Percentiles rank a stretch among this genome's conserved stretches.
Conservation (phyloP, 495 filamentous ascomycete genomes). For the Hypomontagnella monticulosa region DNA sequence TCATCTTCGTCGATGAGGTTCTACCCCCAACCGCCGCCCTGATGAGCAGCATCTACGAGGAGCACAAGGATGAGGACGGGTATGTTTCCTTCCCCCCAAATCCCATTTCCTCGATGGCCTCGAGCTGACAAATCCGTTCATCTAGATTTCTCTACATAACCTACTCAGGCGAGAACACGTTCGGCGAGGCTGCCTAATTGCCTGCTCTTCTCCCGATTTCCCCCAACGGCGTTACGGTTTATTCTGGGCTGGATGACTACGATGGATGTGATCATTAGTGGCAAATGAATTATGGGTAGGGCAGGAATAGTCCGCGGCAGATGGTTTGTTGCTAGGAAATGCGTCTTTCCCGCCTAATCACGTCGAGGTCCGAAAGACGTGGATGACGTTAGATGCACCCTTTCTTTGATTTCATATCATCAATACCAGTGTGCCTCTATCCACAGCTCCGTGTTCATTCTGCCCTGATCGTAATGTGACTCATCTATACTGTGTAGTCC, state of each 20-base stretch:
- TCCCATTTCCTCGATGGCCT: neutral
- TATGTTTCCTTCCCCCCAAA: slow-evolving; percentile 45
- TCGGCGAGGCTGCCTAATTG: slow-evolving; percentile 67
- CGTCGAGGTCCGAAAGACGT: slow-evolving; percentile 20
- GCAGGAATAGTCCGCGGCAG: slow-evolving; percentile 25
- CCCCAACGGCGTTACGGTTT: slow-evolving; percentile 40
- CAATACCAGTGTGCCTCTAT: slow-evolving; percentile 32
- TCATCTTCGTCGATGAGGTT: slow-evolving; percentile 99
- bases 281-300: slow-evolving; percentile 36
- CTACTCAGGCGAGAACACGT: slow-evolving; percentile 99
- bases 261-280: slow-evolving; percentile 28
- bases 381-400: slow-evolving; percentile 33
- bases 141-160: slow-evolving; percentile 68
- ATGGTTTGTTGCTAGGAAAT: slow-evolving; percentile 12
- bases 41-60: slow-evolving; percentile 99
- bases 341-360: slow-evolving; percentile 18
- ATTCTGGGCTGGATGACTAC: slow-evolving; percentile 36
- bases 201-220: slow-evolving; percentile 7
- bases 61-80: slow-evolving; percentile 90
- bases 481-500: neutral
- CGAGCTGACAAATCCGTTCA: slow-evolving; percentile 41
- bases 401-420: slow-evolving; percentile 27
- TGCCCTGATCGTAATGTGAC: neutral
- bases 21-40: slow-evolving; percentile 95
- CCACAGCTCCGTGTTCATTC: slow-evolving; percentile 8